phyloP scores from a whole-genome alignment of 1,284 basidiomycete species.

The Thecaphora thlaspeos region DNA sequence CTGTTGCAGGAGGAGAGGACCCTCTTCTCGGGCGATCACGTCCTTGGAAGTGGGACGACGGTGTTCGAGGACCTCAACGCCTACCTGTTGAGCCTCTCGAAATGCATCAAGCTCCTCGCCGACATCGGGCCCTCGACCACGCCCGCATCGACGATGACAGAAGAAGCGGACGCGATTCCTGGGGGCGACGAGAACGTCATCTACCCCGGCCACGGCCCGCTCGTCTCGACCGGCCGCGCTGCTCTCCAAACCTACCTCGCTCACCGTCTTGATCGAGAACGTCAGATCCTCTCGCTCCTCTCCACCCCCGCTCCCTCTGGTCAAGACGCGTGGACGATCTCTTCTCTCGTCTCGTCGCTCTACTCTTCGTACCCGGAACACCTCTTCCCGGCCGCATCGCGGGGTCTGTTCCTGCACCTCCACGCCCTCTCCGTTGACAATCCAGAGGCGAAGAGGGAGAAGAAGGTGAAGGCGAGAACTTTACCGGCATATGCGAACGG shows the following conservation, averaged over 20 bases:
- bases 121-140: constrained; percentile 12
- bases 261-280: constrained; percentile 79
- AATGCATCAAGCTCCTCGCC: constrained; percentile 63
- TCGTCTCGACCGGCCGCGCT: constrained; percentile 65
- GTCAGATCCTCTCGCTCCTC: constrained; percentile 71
- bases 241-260: constrained; percentile 72
- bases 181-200: constrained; percentile 58
- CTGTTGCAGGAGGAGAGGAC: constrained; percentile 62
- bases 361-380: constrained; percentile 68
- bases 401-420: constrained; percentile 72
- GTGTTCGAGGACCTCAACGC: constrained; percentile 80
- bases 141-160: constrained; percentile 24
- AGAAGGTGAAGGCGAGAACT: too few relatives aligned
- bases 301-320: constrained; percentile 59
- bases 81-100: constrained; percentile 72
- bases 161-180: constrained; percentile 34
- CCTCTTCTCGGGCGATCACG: constrained; percentile 80
- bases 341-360: constrained; percentile 59
- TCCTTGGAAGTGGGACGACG: constrained; percentile 85
- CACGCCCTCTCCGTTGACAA: constrained; percentile 63
- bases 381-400: constrained; percentile 72
- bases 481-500: too few relatives aligned
- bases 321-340: constrained; percentile 37
- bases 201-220: constrained; percentile 86
- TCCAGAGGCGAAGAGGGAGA: too few relatives aligned